Conservation (phyloP, 768 basidiomycete genomes). For the Boletus barrowsii region DNA sequence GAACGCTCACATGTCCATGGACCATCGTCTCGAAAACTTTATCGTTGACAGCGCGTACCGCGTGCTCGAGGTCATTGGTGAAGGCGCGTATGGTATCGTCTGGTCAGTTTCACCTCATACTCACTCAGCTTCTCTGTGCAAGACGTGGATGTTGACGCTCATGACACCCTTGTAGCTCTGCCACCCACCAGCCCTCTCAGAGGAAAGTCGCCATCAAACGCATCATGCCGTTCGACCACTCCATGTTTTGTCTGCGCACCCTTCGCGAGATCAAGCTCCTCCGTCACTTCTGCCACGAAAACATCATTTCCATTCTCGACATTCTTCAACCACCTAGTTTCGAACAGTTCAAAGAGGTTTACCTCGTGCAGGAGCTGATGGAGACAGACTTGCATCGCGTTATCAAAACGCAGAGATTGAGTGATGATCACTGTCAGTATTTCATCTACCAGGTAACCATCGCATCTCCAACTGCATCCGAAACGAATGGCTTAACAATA, state of each 20-base stretch:
- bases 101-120: slow-evolving; percentile 36
- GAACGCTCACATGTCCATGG: slow-evolving; percentile 19
- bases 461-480: slow-evolving; percentile 1
- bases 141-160: neutral
- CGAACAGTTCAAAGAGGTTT: slow-evolving; percentile 83
- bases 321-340: slow-evolving; percentile 79
- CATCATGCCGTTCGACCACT: slow-evolving; percentile 92
- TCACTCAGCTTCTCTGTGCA: neutral
- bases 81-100: slow-evolving; percentile 94
- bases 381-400: slow-evolving; percentile 97
- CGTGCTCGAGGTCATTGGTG: slow-evolving; percentile 83
- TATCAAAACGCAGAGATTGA: slow-evolving; percentile 89
- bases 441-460: slow-evolving; percentile 86
- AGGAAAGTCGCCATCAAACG: slow-evolving; percentile 94
- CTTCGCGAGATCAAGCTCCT: slow-evolving; percentile 91
- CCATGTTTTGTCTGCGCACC: slow-evolving; percentile 85
- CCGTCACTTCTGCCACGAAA: slow-evolving; percentile 79
- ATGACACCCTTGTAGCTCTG: slow-evolving; percentile 45
- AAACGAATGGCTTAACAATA: neutral
- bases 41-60: slow-evolving; percentile 58
- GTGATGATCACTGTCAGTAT: slow-evolving; percentile 95
- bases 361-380: slow-evolving; percentile 70
- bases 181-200: slow-evolving; percentile 71
- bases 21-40: slow-evolving; percentile 41
- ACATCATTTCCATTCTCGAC: slow-evolving; percentile 95